Percentiles rank a stretch among this genome's conserved stretches.
These are phyloP conservation scores for Zygotorulaspora danielsina DNA, from an alignment of 805 yeast species.

Conservation along the genomic window DNA sequence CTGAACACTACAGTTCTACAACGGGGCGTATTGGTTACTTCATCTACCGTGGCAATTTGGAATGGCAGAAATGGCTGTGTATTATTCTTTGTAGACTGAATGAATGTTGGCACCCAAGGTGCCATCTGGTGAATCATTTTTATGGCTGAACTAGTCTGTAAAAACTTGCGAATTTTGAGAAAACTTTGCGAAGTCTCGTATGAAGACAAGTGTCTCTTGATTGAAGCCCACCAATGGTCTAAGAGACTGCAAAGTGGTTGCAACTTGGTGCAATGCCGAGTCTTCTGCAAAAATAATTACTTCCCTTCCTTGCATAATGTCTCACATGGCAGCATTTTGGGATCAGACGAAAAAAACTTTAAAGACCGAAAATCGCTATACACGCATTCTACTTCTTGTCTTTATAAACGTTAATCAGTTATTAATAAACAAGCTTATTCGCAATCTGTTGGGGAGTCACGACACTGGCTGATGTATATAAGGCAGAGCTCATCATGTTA, in stretches of 20 bases:
- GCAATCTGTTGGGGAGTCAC: background rate
- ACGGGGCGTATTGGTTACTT: slow-evolving; percentile 47
- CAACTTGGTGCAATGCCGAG: too few species aligned
- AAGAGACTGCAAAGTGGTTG: too few species aligned
- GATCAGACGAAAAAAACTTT: background rate
- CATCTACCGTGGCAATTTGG: slow-evolving; percentile 64
- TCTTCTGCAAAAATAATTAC: too few species aligned
- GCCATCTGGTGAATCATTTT: slow-evolving; percentile 47
- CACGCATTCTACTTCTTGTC: background rate
- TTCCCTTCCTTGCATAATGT: slow-evolving; percentile 2
- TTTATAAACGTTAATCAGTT: background rate
- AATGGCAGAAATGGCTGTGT: slow-evolving; percentile 51
- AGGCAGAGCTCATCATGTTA: too few species aligned
- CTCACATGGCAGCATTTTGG: slow-evolving; percentile 1
- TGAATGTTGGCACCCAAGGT: slow-evolving; percentile 72
- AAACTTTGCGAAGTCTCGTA: too few species aligned
- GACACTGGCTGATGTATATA: too few species aligned
- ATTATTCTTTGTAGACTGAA: slow-evolving; percentile 49
- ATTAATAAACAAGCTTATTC: background rate
- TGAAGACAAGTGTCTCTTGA: too few species aligned
- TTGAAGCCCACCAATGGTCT: too few species aligned
- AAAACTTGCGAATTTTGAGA: too few species aligned
- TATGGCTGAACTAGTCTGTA: background rate
- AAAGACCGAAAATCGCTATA: background rate
- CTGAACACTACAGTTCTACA: slow-evolving; percentile 68